phyloP scores from a whole-genome alignment of 768 basidiomycete genomes.

The Coprinopsis sp. region DNA sequence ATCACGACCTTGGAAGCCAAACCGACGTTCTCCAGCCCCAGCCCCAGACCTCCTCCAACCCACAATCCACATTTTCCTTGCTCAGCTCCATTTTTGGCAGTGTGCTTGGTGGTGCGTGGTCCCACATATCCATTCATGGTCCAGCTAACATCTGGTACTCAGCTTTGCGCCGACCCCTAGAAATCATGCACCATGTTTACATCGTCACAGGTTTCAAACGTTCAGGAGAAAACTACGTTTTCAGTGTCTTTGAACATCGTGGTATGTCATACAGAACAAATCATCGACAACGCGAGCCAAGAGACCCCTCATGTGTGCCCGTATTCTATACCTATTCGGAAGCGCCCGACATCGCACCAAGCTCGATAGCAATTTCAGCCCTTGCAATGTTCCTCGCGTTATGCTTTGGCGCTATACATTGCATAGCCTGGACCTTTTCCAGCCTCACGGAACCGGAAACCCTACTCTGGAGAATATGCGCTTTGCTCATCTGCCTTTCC shows the following conservation, averaged over 20 bases:
- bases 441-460: slow-evolving; percentile 17
- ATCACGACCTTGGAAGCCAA: too few species aligned
- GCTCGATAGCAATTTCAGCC: neutral
- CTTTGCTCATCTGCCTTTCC: slow-evolving; percentile 1
- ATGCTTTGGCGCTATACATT: slow-evolving; percentile 20
- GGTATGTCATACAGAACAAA: neutral
- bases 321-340: slow-evolving; percentile 3
- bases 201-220: slow-evolving; percentile 3
- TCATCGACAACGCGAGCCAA: neutral
- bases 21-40: too few species aligned
- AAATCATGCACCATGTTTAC: neutral
- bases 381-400: slow-evolving; percentile 7
- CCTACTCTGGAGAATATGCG: slow-evolving; percentile 18
- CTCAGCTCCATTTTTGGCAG: too few species aligned
- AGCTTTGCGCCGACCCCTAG: neutral
- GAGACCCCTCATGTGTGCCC: neutral
- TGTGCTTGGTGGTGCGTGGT: too few species aligned
- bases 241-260: neutral
- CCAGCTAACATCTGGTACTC: neutral
- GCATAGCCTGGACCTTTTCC: slow-evolving; percentile 15
- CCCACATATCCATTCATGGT: neutral
- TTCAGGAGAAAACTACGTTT: neutral
- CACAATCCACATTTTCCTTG: too few species aligned
- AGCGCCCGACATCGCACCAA: neutral
- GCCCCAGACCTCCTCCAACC: too few species aligned